These are phyloP conservation scores for Cairneyella variabilis DNA, from an alignment of 495 filamentous ascomycete species.

Conservation along the genomic window DNA sequence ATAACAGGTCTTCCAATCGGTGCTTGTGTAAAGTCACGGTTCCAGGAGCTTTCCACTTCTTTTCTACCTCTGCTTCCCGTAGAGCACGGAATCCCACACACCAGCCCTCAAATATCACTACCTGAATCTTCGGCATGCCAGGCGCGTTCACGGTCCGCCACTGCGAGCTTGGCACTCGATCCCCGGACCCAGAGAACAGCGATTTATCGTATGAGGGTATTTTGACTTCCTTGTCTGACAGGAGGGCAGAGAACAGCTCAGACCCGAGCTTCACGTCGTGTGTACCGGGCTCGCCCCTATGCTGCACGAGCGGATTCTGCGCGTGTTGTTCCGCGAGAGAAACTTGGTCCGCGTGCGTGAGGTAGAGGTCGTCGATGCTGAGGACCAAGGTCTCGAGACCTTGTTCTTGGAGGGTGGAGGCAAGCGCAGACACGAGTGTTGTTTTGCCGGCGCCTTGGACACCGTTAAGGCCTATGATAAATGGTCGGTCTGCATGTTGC, in stretches of 20 bases:
- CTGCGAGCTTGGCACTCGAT: conserved; percentile 55
- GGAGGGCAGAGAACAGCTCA: conserved; percentile 59
- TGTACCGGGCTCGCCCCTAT: conserved; percentile 80
- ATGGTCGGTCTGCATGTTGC: conserved; percentile 33
- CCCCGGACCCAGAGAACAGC: conserved; percentile 70
- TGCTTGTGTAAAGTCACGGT: conserved; percentile 41
- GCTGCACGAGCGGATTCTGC: conserved; percentile 71
- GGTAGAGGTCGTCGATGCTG: conserved; percentile 91
- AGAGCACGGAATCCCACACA: conserved; percentile 79
- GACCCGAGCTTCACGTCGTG: conserved; percentile 71
- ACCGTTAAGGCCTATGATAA: conserved; percentile 60
- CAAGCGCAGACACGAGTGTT: conserved; percentile 71
- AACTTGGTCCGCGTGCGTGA: conserved; percentile 68
- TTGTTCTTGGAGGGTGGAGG: conserved; percentile 59
- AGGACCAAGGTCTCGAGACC: conserved; percentile 69
- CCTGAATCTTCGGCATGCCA: conserved; percentile 46
- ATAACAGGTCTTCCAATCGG: conserved; percentile 57
- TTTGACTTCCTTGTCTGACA: conserved; percentile 44
- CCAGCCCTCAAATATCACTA: conserved; percentile 91
- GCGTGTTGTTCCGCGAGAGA: conserved; percentile 60
- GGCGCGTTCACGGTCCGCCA: conserved; percentile 64
- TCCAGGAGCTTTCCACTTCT: conserved; percentile 42
- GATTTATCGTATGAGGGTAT: conserved; percentile 86
- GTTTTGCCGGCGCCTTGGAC: conserved; percentile 91
- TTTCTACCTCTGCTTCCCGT: not conserved